Evolutionary conservation across 2,329 filamentous ascomycete genomes (phyloP), one percentile per base, ranked within the genome.

Genomic region (Diaporthe ampelina): DNA sequence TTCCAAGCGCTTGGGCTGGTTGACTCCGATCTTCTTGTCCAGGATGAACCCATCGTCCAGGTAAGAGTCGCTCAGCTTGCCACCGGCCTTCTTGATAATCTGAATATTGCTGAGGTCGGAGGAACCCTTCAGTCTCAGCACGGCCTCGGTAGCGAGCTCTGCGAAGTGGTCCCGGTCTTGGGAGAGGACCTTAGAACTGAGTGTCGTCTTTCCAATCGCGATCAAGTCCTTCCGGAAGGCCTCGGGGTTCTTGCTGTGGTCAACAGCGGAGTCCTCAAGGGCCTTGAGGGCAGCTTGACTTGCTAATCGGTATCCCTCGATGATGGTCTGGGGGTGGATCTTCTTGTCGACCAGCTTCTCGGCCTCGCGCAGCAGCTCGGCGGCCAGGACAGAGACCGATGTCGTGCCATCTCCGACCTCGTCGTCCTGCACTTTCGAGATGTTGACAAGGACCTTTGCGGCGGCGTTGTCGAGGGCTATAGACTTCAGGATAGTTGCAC

Each of bases 271-370:
- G 80, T 93, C 92, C 82, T 95, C 94, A 57, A 99, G 88, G 43
- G 95, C 95, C 81, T 92, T 89, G 69, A 99, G 89, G 40, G 97
- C 95, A 70, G 97, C 96, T 70, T 91, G 89, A 84, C 95, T 97
- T 70, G 97, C 97, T 94, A 99, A 97, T 87, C 97, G 92, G 89
- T 97, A 99, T 70, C 97, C 97, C 82, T 99, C 97, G 81, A 99
- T 99, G 84, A 99, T 99, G 70, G 97, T 98, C 89, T 99, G 97
- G 69, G 97, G 97, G 85, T 99, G 97, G 80, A 99, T 98, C 88
- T 98, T 98, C 88, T 96, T 95, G 87, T 97, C 94, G 79, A 99
- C 95, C 67, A 99, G 91, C 87, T 97, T 96, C 88, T 99, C 97
- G 63, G 97, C 97, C 86, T 99, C 97, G 77, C 97, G 93, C 77